Base-by-base conservation (phyloP, 371 early-diverging fungal genomes). In the Mortierella sp. region DNA sequence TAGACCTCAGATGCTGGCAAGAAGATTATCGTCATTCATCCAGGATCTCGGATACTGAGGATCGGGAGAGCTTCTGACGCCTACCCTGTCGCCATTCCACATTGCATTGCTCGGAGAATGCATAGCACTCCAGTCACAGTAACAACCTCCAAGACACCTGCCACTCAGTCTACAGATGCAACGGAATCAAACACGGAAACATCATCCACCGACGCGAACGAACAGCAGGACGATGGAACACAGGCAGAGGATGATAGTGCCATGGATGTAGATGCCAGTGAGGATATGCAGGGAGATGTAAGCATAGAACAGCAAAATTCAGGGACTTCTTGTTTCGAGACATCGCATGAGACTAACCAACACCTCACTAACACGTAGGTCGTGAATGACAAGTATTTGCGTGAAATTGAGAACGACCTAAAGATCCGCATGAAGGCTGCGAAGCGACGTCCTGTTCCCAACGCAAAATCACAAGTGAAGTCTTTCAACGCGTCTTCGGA, bases 61-160 rank as follows among this genome's bases (percentile, higher is more conserved):
- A 85, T 95, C 17, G 95, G 95, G 8, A 79, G 86, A 17, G 92
- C 94, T 3, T 89, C 91, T 6, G 94, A 96, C 57, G 90, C 95
- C 0, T 88, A 93, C 49, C 95, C 96, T 0, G 46, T 63, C 5
- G 86, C 87, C 12, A 80, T 93, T 0, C 95, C 95, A 14, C 93
- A 95, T 60, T 88, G 91, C 4, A 89, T 95, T 60, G 93, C 95
- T 6, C 87, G 94, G 46, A 79, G 82, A 12, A 70, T 84, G 50
- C 57, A 65, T 21, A 49, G 21, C n/a, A 25, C 29, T 8, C 19
- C 60, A 24, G 21, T 47, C 3, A 29, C 63, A 22, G 21, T 9
- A 8, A 45, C 5, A n/a, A 5, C 57, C 6, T 21, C 63, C 28
- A 31, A n/a, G n/a, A 22, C 25, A 9, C 13, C 48, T 17, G 29